Base-by-base conservation (phyloP, 179 eudicot genomes). In the Nepenthes alata region DNA sequence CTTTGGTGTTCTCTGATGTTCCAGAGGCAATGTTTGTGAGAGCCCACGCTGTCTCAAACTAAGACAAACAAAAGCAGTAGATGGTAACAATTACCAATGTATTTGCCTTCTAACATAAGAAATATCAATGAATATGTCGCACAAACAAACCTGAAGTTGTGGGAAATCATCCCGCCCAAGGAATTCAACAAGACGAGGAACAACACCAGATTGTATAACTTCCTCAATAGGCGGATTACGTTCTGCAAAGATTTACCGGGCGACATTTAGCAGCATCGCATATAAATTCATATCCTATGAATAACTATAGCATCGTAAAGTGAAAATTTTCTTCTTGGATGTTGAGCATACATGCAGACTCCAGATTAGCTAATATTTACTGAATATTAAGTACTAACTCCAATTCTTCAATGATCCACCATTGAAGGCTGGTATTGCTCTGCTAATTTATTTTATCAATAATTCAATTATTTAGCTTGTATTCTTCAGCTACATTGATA, bases 31-130 rank as follows among this genome's bases (percentile, higher is more conserved):
- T 79, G 47, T 75, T 79, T 25, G 80, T 79, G 10, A 79, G 77
- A 10, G 80, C 77, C 77, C 80, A 75, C 13, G 83, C 80, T 49
- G 83, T 80, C 66, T 79, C 83, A 61, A 72, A 73, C 83, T 79
- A 57, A 13, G 11, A 39, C 12, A 25, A 35, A 34, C 10, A 25
- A 8, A 39, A 2, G 53, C 35, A 5, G 34, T 37, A 53, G 25
- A 11, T 10, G 2, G 14, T 41, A 10, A 8, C 47, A 1, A 9
- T n/a, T 38, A 39, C 14, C 48, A 15, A 25, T 25, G 25, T 25
- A 25, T 25, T 25, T 25, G 25, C 35, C 1, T 9, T 37, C 53
- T 8, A 9, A 41, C 11, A 45, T 5, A 63, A 39, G 1, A 10
- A 38, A 6, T 41, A 45, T 10, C 13, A 25, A 25, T 25, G 25